Percentiles rank a stretch among this genome's conserved stretches.
Evolutionary conservation across 2,329 filamentous ascomycete species (phyloP).

Genomic region (Chrysoporthe austroafricana): DNA sequence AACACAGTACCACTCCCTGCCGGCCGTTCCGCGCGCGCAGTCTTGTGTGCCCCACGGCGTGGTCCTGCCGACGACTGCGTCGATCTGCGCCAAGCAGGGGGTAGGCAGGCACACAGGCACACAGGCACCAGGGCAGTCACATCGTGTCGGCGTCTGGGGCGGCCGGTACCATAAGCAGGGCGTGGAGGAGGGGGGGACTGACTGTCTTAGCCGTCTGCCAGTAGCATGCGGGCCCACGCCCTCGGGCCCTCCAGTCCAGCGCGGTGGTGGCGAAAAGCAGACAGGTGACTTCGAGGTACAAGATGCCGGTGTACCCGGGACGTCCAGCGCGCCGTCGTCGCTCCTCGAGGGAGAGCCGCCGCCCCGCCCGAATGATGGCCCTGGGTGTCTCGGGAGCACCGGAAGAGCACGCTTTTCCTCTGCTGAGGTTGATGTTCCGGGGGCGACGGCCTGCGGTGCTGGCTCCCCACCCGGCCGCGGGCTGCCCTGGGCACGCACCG

Average conservation of each 20-base stretch:
- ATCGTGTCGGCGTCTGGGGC: neutral
- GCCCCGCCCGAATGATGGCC: too few relatives aligned
- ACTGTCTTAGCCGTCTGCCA: neutral
- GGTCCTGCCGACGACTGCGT: too few relatives aligned
- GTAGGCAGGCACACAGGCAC: neutral
- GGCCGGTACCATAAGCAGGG: neutral
- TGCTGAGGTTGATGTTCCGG: too few relatives aligned
- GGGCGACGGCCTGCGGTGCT: neutral
- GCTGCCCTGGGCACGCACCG: neutral
- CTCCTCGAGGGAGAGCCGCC: neutral
- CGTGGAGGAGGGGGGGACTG: neutral
- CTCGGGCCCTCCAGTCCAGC: neutral
- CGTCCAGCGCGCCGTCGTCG: neutral
- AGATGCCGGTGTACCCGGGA: constrained; percentile 6
- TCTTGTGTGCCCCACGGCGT: too few relatives aligned
- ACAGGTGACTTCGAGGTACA: constrained; percentile 10
- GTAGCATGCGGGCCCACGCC: neutral
- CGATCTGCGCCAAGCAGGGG: neutral
- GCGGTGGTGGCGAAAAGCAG: constrained; percentile 2
- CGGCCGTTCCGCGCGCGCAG: too few relatives aligned
- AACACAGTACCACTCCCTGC: too few relatives aligned
- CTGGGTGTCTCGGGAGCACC: neutral
- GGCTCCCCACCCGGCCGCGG: neutral
- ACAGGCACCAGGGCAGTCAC: neutral
- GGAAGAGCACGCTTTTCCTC: neutral